These are phyloP conservation scores for Entelexis sorbosivorans DNA, from an alignment of 1,139 yeast genomes.

Conservation along the genomic window DNA sequence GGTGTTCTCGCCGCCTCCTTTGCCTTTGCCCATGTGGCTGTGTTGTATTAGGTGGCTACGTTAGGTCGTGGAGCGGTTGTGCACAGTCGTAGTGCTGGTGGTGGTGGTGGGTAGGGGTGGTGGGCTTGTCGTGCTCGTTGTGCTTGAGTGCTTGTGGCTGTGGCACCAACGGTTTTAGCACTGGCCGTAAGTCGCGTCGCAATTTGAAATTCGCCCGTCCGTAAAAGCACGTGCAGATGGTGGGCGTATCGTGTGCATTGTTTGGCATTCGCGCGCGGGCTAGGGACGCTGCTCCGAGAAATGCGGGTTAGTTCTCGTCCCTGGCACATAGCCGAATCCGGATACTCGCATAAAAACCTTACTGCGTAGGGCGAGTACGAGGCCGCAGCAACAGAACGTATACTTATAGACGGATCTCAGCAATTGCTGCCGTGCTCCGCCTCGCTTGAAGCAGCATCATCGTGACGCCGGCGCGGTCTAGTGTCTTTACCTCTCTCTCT, in stretches of 20 bases:
- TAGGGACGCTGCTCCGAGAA: neutral
- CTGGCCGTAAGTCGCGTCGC: neutral
- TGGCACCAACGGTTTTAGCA: no score
- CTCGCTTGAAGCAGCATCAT: no score
- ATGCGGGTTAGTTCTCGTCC: neutral
- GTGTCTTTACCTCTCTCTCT: neutral
- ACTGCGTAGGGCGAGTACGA: no score
- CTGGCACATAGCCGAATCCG: neutral
- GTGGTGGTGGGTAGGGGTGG: neutral
- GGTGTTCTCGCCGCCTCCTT: slow-evolving; percentile 21
- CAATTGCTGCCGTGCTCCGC: no score
- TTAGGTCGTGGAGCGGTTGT: neutral
- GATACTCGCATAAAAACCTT: neutral
- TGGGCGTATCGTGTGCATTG: neutral
- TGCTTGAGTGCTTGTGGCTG: no score
- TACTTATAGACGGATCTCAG: no score
- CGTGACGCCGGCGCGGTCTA: no score
- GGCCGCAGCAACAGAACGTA: neutral
- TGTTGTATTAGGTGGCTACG: neutral
- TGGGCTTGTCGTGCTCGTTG: no score
- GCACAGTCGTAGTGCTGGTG: no score
- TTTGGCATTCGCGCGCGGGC: neutral
- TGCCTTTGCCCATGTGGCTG: slow-evolving; percentile 19
- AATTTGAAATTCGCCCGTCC: neutral
- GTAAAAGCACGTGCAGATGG: neutral